These are phyloP conservation scores for Stachybotrys echinatus DNA, from an alignment of 2,329 filamentous ascomycete species.

Conservation along the genomic window DNA sequence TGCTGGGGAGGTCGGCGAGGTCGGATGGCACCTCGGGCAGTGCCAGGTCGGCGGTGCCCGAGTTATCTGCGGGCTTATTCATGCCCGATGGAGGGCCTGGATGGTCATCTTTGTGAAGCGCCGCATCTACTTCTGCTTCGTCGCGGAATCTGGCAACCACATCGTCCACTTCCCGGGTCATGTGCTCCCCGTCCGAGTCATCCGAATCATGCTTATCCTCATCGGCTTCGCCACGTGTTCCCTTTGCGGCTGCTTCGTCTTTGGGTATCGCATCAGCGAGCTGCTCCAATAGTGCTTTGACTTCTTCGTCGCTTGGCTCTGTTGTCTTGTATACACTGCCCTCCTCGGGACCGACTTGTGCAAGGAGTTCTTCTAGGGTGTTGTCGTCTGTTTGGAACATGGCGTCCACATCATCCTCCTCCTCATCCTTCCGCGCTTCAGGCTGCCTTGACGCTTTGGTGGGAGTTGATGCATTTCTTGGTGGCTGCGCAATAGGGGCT, in stretches of 20 bases:
- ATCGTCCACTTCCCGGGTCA: slow-evolving; percentile 37
- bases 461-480: not conserved
- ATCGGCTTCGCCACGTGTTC: slow-evolving; percentile 1
- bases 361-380: slow-evolving; percentile 46
- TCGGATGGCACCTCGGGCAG: slow-evolving; percentile 43
- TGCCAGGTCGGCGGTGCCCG: slow-evolving; percentile 19
- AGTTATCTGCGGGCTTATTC: slow-evolving; percentile 11
- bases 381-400: slow-evolving; percentile 45
- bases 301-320: slow-evolving; percentile 23
- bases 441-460: not conserved
- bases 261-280: slow-evolving; percentile 26
- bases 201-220: slow-evolving; percentile 20
- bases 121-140: slow-evolving; percentile 32
- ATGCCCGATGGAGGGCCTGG: slow-evolving; percentile 6
- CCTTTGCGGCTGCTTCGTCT: slow-evolving; percentile 7
- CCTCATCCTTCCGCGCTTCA: not conserved
- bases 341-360: slow-evolving; percentile 32
- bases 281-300: slow-evolving; percentile 30
- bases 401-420: slow-evolving; percentile 28
- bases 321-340: slow-evolving; percentile 8
- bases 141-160: slow-evolving; percentile 42
- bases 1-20: slow-evolving; percentile 29
- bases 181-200: slow-evolving; percentile 47
- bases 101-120: slow-evolving; percentile 10
- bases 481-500: not conserved